phyloP scores from a whole-genome alignment of 2,329 filamentous ascomycete genomes.

The Berkeleyomyces basicola region DNA sequence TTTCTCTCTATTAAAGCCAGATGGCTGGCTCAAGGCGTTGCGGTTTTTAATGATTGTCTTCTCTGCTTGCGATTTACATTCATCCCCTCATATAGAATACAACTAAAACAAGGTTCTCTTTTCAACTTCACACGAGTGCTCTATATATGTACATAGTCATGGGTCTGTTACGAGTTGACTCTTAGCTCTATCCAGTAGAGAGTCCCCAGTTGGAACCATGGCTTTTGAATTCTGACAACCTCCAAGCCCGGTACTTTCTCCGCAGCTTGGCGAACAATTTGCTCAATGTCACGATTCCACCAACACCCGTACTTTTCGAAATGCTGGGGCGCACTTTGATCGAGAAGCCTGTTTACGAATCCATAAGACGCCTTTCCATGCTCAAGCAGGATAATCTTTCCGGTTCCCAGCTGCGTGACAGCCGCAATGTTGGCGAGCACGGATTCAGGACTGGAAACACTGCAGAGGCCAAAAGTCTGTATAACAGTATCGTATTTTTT shows the following conservation, averaged over 20 bases:
- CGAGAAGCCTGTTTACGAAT: constrained; percentile 38
- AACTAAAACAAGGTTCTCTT: constrained; percentile 6
- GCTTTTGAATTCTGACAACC: constrained; percentile 36
- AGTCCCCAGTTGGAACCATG: constrained; percentile 39
- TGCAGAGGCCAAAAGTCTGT: constrained; percentile 50
- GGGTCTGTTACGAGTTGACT: constrained; percentile 19
- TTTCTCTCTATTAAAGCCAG: not conserved
- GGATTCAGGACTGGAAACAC: constrained; percentile 37
- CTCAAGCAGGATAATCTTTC: constrained; percentile 44
- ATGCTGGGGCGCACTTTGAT: constrained; percentile 37
- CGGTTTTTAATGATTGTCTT: not conserved
- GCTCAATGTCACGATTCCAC: constrained; percentile 50
- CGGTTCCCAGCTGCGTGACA: constrained; percentile 34
- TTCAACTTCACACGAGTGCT: not conserved
- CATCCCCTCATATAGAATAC: not conserved
- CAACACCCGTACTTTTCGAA: constrained; percentile 47
- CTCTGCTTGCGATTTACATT: not conserved
- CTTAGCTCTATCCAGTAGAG: constrained; percentile 41
- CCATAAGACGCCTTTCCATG: constrained; percentile 41
- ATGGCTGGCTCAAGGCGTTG: not conserved
- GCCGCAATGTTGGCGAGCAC: constrained; percentile 38
- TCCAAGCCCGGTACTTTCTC: constrained; percentile 35
- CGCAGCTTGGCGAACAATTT: constrained; percentile 34
- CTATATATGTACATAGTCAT: not conserved
- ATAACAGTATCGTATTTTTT: constrained; percentile 41